Base-by-base conservation (phyloP, 2,329 filamentous ascomycete genomes). In the Coniochaeta ligniaria region DNA sequence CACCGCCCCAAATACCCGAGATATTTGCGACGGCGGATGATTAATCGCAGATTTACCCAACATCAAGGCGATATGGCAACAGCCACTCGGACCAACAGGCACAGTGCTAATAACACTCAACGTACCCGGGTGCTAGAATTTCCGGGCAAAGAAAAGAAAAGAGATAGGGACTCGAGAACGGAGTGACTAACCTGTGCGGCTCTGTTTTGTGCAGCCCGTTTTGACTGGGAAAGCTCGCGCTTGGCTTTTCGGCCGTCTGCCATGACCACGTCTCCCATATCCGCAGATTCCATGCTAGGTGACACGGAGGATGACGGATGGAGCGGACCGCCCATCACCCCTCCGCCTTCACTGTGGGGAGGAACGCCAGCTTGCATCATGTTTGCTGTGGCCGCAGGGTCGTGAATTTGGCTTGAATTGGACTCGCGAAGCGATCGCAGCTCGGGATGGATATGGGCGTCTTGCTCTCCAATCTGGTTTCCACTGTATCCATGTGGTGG, bases 181-280 rank as follows among this genome's bases (percentile, higher is more conserved):
- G 45, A 8, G 6, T 52, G 56, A 69, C 87, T 71, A 83, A 97
- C 95, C 87, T 99, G 95, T 59, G 95, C 95, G 68, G 94, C 95
- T 72, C 95, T 83, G 72, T 99, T 99, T 73, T 99, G 95, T 11
- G 95, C 95, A 31, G 95, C 95, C 66, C 95, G 89, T 79, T 98
- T 99, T 41, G 92, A 96, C 52, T 93, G 95, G 28, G 93, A 97
- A 63, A 99, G 78, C 76, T 97, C 94, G 59, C 95, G 85, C 75
- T 96, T 96, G 14, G 88, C 88, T 75, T 95, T 94, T 58, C 88
- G 83, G 64, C 87, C 84, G 64, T 90, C 76, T 65, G 77, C 66
- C 6, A 66, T 65, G 5, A 66, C 65, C 16, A 72, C 68, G 31
- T 77, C 75, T 26, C 69, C 71, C n/a, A 72, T 66, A 41, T 70